Evolutionary conservation across 768 basidiomycete genomes (phyloP), one percentile per base, ranked within the genome.

Genomic region (Collybia nuda): DNA sequence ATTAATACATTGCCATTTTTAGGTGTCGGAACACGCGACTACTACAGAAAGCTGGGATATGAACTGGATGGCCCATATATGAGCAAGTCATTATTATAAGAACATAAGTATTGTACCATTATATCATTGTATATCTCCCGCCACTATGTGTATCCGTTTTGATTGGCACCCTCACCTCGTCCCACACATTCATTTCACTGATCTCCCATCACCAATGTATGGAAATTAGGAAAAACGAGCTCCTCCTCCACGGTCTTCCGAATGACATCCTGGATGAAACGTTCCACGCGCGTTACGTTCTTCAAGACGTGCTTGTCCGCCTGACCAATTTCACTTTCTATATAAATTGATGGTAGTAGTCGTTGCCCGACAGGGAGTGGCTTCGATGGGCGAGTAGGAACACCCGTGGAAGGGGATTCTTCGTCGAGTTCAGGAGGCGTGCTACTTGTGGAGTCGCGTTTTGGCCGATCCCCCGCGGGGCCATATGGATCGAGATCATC

Each of bases 301-400:
- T 94, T 91, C 55, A 98, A 64, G 9, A 97, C 91, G 72, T 98
- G 95, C 56, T 94, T 96, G 65, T 98, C 94, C 41, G 86, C 74
- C 73, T 98, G 91, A 2, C 96, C 96, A 44, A 98, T 96, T 74
- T 98, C 95, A 61, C 90, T 93, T 69, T 98, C 96, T 67, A 98
- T 95, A 58, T 85, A 81, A 38, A 97, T 91, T 11, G 84, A 82
- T 0, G 92, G 92, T 18, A 99, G 72, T 12, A 99, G 69, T 23
- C 93, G 79, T 58, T 89, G 86, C 0, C 95, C 93, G 5, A 89
- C 77, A 1, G 90, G 88, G 11, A 89, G 70, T 22, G 85, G 85
- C 60, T 92, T 92, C 7, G 77, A 69, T 0, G 77, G 68, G 14
- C 79, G 73, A 36, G 67, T 66, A 32, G 72, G 70, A 5, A 65